phyloP scores from a whole-genome alignment of 1,139 yeast species.

The Pichia norvegensis region DNA sequence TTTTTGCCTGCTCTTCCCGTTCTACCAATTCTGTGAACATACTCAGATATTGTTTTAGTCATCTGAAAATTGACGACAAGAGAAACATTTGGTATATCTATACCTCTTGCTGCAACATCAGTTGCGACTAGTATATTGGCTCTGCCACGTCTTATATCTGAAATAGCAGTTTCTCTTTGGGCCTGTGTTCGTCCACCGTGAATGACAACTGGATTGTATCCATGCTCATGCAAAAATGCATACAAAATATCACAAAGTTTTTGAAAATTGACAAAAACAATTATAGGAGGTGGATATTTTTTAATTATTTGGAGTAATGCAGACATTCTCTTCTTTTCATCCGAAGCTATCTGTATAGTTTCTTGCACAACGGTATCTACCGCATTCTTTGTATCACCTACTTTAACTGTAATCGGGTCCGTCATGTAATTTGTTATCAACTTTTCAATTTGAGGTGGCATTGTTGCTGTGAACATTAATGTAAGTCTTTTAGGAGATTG shows the following conservation, averaged over 20 bases:
- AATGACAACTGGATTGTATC: constrained; percentile 50
- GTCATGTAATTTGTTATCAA: constrained; percentile 55
- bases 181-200: constrained; percentile 88
- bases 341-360: constrained; percentile 44
- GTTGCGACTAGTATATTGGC: constrained; percentile 77
- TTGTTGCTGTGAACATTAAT: constrained; percentile 92
- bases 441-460: constrained; percentile 66
- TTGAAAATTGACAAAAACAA: constrained; percentile 75
- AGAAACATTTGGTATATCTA: constrained; percentile 80
- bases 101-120: constrained; percentile 95
- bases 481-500: constrained; percentile 42
- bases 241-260: constrained; percentile 63
- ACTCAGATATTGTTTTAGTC: constrained; percentile 70
- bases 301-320: constrained; percentile 31
- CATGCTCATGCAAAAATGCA: constrained; percentile 36
- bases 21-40: constrained; percentile 89
- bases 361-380: constrained; percentile 62
- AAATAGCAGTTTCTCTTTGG: constrained; percentile 74
- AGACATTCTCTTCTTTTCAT: constrained; percentile 33
- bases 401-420: constrained; percentile 55
- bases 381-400: constrained; percentile 60
- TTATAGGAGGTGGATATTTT: constrained; percentile 49
- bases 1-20: constrained; percentile 89
- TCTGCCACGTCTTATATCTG: constrained; percentile 51
- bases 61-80: constrained; percentile 82